Conservation (phyloP, 2,329 filamentous ascomycete species). For the Cladobotryum protrusum region DNA sequence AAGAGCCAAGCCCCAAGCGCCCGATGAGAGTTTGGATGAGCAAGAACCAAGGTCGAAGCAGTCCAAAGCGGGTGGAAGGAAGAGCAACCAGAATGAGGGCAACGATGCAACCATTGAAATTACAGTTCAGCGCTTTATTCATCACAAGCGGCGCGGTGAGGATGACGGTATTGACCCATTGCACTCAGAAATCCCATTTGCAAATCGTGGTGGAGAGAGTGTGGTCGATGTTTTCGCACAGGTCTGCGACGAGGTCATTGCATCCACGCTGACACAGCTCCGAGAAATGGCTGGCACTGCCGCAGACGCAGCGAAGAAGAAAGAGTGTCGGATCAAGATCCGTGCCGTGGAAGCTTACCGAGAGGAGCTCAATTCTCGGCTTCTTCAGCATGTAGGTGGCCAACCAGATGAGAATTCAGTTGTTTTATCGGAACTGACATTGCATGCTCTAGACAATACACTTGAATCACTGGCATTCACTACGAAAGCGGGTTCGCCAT, state of each 20-base stretch:
- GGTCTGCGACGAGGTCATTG: constrained; percentile 55
- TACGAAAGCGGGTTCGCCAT: constrained; percentile 51
- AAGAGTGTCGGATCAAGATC: constrained; percentile 50
- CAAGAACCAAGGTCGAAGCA: constrained; percentile 8
- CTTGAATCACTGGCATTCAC: constrained; percentile 51
- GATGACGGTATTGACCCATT: constrained; percentile 40
- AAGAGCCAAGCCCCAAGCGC: not conserved
- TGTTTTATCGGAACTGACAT: not conserved
- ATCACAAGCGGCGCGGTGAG: constrained; percentile 36
- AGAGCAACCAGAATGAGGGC: constrained; percentile 19
- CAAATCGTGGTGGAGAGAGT: constrained; percentile 51
- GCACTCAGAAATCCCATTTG: constrained; percentile 46
- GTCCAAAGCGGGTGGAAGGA: constrained; percentile 17
- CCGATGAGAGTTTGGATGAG: constrained; percentile 4
- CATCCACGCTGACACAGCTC: constrained; percentile 42
- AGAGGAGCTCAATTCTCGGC: constrained; percentile 48
- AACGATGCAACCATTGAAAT: constrained; percentile 40
- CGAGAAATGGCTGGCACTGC: constrained; percentile 33
- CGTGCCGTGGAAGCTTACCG: constrained; percentile 53
- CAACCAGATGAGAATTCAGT: not conserved
- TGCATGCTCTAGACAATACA: constrained; percentile 44
- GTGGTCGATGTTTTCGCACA: constrained; percentile 56
- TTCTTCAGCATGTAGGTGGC: constrained; percentile 52
- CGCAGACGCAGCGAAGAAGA: constrained; percentile 41
- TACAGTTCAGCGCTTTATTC: constrained; percentile 54